phyloP scores from a whole-genome alignment of 208 protist species.

The Acanthamoeba rhysodes region DNA sequence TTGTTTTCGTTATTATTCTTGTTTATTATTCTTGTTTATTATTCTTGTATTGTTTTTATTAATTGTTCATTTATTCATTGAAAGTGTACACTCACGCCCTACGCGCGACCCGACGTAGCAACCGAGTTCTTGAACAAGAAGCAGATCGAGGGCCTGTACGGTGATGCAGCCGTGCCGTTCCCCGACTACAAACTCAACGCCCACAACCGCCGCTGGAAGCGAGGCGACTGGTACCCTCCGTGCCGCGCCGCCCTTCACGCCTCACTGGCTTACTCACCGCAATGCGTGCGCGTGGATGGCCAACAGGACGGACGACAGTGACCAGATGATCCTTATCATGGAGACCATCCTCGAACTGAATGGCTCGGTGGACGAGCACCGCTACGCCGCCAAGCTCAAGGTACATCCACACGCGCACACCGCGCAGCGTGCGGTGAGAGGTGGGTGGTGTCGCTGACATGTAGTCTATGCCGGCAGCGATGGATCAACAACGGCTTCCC shows the following conservation, averaged over 20 bases:
- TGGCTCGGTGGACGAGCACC: slow-evolving; percentile 51
- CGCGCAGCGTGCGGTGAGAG: too few species aligned
- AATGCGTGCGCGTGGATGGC: too few species aligned
- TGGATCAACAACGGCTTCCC: slow-evolving; percentile 85
- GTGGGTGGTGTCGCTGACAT: too few species aligned
- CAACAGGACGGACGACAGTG: slow-evolving; percentile 86
- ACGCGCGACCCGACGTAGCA: not conserved
- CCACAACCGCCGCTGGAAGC: slow-evolving; percentile 82
- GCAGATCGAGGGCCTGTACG: slow-evolving; percentile 62
- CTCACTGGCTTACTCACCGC: too few species aligned
- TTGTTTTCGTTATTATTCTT: too few species aligned
- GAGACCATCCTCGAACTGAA: slow-evolving; percentile 75
- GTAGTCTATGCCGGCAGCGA: not conserved
- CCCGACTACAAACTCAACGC: slow-evolving; percentile 80
- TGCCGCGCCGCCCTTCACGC: too few species aligned
- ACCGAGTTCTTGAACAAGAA: slow-evolving; percentile 84
- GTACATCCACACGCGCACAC: not conserved
- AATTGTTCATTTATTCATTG: too few species aligned
- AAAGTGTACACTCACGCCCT: too few species aligned
- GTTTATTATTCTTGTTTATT: too few species aligned
- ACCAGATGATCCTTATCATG: slow-evolving; percentile 87
- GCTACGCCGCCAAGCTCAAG: not conserved
- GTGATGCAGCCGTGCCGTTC: slow-evolving; percentile 77
- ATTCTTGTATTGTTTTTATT: too few species aligned
- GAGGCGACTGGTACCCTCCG: slow-evolving; percentile 77